Evolutionary conservation across 1,284 basidiomycete genomes (phyloP).

Genomic region (Rhodotorula sp.): DNA sequence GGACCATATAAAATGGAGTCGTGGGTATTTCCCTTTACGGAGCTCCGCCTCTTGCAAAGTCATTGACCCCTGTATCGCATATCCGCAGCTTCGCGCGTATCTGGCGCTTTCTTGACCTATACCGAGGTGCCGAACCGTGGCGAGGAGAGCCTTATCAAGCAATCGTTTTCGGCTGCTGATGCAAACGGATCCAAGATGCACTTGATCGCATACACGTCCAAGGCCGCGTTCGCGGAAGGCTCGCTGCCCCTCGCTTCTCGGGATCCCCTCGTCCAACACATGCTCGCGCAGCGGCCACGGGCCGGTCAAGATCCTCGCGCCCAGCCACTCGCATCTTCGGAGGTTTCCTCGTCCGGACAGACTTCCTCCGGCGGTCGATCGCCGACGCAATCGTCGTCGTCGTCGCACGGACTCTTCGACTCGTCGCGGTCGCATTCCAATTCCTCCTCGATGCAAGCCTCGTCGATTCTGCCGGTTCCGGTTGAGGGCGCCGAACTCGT

Average conservation of each 20-base stretch:
- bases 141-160: slow-evolving; percentile 42
- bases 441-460: neutral
- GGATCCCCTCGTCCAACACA: slow-evolving; percentile 36
- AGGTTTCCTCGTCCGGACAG: neutral
- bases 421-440: neutral
- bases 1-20: slow-evolving; percentile 46
- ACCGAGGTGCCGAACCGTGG: slow-evolving; percentile 39
- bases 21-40: slow-evolving; percentile 23
- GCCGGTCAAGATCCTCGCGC: slow-evolving; percentile 20
- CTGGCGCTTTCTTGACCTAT: slow-evolving; percentile 46
- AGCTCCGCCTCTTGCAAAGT: neutral
- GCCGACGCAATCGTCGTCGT: neutral
- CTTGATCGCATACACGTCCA: slow-evolving; percentile 43
- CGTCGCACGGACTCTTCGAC: neutral
- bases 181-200: slow-evolving; percentile 41
- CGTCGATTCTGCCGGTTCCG: neutral
- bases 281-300: slow-evolving; percentile 24
- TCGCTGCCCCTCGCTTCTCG: slow-evolving; percentile 28
- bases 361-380: neutral
- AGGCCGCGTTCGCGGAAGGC: slow-evolving; percentile 22
- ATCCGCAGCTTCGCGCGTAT: slow-evolving; percentile 43
- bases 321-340: neutral
- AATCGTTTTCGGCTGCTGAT: slow-evolving; percentile 43
- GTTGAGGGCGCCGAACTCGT: neutral
- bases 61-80: too few relatives aligned